Evolutionary conservation across 139 green algal species (phyloP).

Genomic region (Ettlia oleoabundans): DNA sequence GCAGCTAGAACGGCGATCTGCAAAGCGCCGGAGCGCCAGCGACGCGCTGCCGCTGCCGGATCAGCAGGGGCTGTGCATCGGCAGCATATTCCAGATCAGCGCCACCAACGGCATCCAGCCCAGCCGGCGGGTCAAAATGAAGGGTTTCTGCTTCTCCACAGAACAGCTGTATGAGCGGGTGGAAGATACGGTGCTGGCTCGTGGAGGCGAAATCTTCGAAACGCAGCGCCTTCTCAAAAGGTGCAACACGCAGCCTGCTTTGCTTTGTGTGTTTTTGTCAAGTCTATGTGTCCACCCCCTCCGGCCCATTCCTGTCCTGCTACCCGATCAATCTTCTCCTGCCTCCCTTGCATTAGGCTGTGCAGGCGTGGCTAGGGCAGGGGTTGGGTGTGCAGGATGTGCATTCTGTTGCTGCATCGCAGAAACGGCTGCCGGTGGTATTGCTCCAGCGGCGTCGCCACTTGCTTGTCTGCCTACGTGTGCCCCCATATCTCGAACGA

Average conservation of each 20-base stretch:
- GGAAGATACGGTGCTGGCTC: slow-evolving; percentile 44
- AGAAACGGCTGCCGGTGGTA: too few species aligned
- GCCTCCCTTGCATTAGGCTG: too few species aligned
- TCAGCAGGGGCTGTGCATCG: slow-evolving; percentile 81
- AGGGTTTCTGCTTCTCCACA: slow-evolving; percentile 77
- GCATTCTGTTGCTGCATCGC: too few species aligned
- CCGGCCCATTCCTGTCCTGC: too few species aligned
- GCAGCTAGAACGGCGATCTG: background rate
- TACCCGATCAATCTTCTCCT: too few species aligned
- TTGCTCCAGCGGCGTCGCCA: too few species aligned
- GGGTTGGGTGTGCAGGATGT: too few species aligned
- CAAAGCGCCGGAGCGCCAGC: background rate
- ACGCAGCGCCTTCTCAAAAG: slow-evolving; percentile 53
- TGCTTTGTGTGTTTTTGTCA: background rate
- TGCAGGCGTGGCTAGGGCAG: background rate
- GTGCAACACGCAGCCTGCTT: slow-evolving; percentile 15
- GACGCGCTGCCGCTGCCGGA: slow-evolving; percentile 60
- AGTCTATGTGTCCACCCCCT: background rate
- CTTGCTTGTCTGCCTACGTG: too few species aligned
- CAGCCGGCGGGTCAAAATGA: slow-evolving; percentile 61
- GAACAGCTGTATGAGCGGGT: slow-evolving; percentile 60
- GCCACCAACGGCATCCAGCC: slow-evolving; percentile 78
- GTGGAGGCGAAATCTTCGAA: slow-evolving; percentile 59
- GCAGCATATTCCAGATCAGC: slow-evolving; percentile 66
- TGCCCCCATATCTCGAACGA: too few species aligned